Base-by-base conservation (phyloP, 164 flowering plant species). In the Chimonanthus praecox region DNA sequence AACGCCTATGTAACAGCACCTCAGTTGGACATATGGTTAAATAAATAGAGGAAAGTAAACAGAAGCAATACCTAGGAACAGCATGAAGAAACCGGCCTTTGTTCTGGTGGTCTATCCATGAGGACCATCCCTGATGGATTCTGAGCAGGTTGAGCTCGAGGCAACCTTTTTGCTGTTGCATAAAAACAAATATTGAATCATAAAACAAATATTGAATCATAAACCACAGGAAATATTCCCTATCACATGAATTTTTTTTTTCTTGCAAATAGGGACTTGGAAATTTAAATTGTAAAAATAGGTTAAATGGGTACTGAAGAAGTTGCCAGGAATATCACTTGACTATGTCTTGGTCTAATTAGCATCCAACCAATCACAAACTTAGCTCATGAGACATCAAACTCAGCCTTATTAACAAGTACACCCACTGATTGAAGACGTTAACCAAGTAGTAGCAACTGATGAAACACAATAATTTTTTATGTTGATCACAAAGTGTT, bases 81-180 rank as follows among this genome's bases (percentile, higher is more conserved):
- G 81, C 96, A 91, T 9, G 88, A 51, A 68, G 90, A 69, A 78
- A 88, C 67, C 18, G 68, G 82, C 4, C 89, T 64, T 81, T 83
- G 84, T 73, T 84, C 94, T 0, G 85, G 85, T 48, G 88, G 92
- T 80, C 91, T 81, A 77, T 89, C 90, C 68, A 82, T 86, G 47
- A 88, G 90, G 81, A 91, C 91, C 94, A 91, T 88, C 64, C 94
- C 96, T 60, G 94, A 79, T 58, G 94, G 89, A 74, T 87, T 88
- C 76, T 89, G 92, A 62, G 89, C 76, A 60, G 94, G 90, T 79
- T 88, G 96, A 77, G 91, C 94, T 71, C 87, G 87, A 49, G 96
- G 96, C 75, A 91, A 78, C 71, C 83, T 84, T 74, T 79, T 91
- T 45, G 96, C 94, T 91, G 88, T 72, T 58, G 67, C 21, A 71